Conservation (phyloP, 176 grass and related monocot genomes). For the Lolium rigidum region DNA sequence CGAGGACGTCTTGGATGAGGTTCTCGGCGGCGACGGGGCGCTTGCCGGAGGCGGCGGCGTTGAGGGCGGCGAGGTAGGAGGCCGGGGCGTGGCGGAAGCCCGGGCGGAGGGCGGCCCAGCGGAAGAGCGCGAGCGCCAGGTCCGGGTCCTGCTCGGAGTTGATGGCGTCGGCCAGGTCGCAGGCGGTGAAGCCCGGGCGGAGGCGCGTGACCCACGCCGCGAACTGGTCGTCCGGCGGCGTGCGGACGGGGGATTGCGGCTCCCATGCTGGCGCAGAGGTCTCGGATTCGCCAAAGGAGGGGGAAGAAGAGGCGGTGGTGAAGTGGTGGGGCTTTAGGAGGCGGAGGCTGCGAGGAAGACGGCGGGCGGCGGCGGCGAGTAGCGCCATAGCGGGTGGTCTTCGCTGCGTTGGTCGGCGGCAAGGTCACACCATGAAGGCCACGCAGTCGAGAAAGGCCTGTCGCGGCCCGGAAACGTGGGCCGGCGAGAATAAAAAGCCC, state of each 20-base stretch:
- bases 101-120: constrained; percentile 78
- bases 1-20: constrained; percentile 80
- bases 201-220: constrained; percentile 83
- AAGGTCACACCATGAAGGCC: neutral
- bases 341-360: constrained; percentile 2
- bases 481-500: neutral
- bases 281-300: neutral
- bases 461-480: neutral
- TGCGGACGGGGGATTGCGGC: constrained; percentile 41
- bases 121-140: constrained; percentile 90
- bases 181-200: constrained; percentile 69
- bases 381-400: constrained; percentile 26
- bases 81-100: constrained; percentile 67
- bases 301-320: neutral
- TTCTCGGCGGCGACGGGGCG: constrained; percentile 64
- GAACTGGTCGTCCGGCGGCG: constrained; percentile 80
- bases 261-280: neutral
- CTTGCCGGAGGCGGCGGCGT: constrained; percentile 54
- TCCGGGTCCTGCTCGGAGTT: constrained; percentile 65
- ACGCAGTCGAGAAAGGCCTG: neutral
- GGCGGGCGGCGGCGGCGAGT: constrained; percentile 46
- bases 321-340: constrained; percentile 17
- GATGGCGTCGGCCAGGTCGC: constrained; percentile 66
- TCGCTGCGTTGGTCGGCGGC: neutral
- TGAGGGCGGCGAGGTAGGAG: constrained; percentile 75